These are phyloP conservation scores for Neospermospora avenae DNA, from an alignment of 2,329 filamentous ascomycete genomes.

Conservation along the genomic window DNA sequence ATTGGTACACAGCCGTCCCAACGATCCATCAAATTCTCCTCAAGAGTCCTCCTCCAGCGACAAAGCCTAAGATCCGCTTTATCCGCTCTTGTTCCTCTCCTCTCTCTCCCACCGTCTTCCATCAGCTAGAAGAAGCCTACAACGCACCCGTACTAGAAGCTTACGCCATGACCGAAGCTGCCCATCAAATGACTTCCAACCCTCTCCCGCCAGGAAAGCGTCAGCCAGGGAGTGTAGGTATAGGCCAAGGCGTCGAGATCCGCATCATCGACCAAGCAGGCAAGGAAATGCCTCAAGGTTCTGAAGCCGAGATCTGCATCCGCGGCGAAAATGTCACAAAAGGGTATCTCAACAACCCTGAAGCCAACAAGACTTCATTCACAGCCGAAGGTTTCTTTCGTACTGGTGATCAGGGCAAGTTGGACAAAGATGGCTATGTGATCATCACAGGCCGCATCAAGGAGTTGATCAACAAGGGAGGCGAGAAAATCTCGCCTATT, in stretches of 20 bases:
- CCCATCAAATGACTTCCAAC: constrained; percentile 81
- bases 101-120: constrained; percentile 75
- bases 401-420: constrained; percentile 81
- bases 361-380: constrained; percentile 72
- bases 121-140: constrained; percentile 73
- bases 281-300: constrained; percentile 63
- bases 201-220: constrained; percentile 67
- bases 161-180: constrained; percentile 89
- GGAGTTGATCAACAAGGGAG: constrained; percentile 87
- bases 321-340: constrained; percentile 78
- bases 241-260: constrained; percentile 81
- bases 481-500: constrained; percentile 86
- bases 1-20: constrained; percentile 92
- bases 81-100: constrained; percentile 86
- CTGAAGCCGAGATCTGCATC: constrained; percentile 80
- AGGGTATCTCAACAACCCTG: constrained; percentile 79
- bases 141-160: constrained; percentile 81
- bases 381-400: constrained; percentile 78
- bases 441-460: constrained; percentile 90
- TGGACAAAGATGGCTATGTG: constrained; percentile 76
- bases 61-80: constrained; percentile 73
- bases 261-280: constrained; percentile 71
- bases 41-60: constrained; percentile 64
- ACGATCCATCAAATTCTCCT: constrained; percentile 90
- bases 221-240: constrained; percentile 76